Conservation (phyloP, 768 basidiomycete species). For the Suillus variegatus region DNA sequence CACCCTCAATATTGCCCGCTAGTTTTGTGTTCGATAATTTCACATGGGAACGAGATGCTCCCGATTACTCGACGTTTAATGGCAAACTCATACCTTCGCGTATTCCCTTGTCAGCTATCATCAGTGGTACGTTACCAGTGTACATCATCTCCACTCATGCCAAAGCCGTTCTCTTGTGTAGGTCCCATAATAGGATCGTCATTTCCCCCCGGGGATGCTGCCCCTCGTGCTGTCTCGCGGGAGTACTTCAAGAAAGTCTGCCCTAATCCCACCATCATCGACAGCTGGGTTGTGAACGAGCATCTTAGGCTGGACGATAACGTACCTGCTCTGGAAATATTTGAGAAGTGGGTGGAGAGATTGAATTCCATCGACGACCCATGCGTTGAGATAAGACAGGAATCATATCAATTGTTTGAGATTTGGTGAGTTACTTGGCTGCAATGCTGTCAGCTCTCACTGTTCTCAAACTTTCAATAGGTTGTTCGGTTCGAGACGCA, state of each 20-base stretch:
- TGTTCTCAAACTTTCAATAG: slow-evolving; percentile 33
- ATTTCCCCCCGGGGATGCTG: slow-evolving; percentile 33
- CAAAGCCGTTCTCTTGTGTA: slow-evolving; percentile 11
- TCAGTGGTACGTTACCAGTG: slow-evolving; percentile 42
- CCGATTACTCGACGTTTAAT: slow-evolving; percentile 47
- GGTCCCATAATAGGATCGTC: slow-evolving; percentile 48
- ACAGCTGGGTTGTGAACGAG: slow-evolving; percentile 28
- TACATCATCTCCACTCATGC: neutral
- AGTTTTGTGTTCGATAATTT: slow-evolving; percentile 63
- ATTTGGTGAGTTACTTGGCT: slow-evolving; percentile 44
- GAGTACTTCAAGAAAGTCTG: slow-evolving; percentile 51
- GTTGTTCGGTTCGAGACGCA: slow-evolving; percentile 43
- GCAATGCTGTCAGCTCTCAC: neutral
- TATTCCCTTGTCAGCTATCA: slow-evolving; percentile 54
- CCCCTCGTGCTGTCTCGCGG: slow-evolving; percentile 46
- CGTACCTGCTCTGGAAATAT: slow-evolving; percentile 36
- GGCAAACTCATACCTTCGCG: slow-evolving; percentile 53
- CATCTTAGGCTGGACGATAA: slow-evolving; percentile 20
- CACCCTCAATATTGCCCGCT: neutral
- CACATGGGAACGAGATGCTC: slow-evolving; percentile 48
- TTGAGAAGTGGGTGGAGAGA: slow-evolving; percentile 48
- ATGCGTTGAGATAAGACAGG: slow-evolving; percentile 48
- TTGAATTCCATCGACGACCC: slow-evolving; percentile 43
- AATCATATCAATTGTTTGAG: slow-evolving; percentile 46
- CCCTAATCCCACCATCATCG: slow-evolving; percentile 37